Conservation (phyloP, 1,139 yeast species). For the Geotrichum macrosporum region DNA sequence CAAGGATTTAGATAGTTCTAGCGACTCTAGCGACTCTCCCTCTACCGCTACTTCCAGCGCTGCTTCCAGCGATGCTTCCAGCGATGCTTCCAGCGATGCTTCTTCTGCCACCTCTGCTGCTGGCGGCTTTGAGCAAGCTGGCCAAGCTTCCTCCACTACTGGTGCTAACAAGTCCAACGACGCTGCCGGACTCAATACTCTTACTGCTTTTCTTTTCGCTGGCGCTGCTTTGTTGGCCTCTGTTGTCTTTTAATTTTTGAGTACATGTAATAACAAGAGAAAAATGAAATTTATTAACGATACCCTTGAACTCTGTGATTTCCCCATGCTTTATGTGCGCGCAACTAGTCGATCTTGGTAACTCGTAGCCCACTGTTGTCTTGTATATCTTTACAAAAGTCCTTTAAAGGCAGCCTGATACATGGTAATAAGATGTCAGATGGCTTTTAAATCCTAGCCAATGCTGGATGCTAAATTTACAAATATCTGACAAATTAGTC, state of each 20-base stretch:
- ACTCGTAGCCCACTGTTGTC: too few species aligned
- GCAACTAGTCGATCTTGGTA: too few species aligned
- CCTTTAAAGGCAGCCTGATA: too few species aligned
- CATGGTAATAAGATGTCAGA: too few species aligned
- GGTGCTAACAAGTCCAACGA: constrained; percentile 4
- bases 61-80: constrained; percentile 11
- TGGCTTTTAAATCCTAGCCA: too few species aligned
- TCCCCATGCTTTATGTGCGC: too few species aligned
- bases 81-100: constrained; percentile 17
- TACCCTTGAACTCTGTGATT: too few species aligned
- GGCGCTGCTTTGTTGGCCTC: constrained; percentile 2
- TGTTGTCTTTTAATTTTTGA: not conserved
- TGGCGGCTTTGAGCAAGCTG: constrained; percentile 32
- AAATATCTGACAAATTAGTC: too few species aligned
- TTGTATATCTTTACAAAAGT: too few species aligned
- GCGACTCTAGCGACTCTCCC: constrained; percentile 21
- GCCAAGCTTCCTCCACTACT: constrained; percentile 9
- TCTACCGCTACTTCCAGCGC: constrained; percentile 16
- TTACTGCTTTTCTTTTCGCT: constrained; percentile 12
- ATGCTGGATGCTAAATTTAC: too few species aligned
- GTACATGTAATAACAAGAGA: too few species aligned
- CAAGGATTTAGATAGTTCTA: constrained; percentile 19
- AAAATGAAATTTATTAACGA: too few species aligned
- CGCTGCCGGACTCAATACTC: constrained; percentile 11
- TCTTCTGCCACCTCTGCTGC: not conserved